Conservation (phyloP, 331 rosid genomes). For the Pyracantha coccinea region DNA sequence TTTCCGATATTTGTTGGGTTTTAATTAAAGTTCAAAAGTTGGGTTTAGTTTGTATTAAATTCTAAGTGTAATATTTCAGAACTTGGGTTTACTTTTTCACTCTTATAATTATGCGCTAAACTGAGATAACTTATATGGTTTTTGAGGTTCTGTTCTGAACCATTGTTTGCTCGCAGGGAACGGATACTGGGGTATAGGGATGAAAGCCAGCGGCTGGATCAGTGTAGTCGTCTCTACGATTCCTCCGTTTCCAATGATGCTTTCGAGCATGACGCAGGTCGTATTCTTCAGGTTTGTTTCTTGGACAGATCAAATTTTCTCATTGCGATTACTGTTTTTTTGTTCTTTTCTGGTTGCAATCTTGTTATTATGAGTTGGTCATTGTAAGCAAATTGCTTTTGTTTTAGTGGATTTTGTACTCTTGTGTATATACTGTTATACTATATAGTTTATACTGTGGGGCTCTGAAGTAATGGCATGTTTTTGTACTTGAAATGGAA, state of each 20-base stretch:
- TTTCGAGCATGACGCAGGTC: slow-evolving; percentile 82
- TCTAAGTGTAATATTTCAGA: not conserved
- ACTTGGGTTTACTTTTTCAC: not conserved
- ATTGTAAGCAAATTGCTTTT: not conserved
- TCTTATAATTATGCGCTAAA: not conserved
- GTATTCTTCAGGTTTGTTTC: slow-evolving; percentile 68
- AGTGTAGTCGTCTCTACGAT: slow-evolving; percentile 86
- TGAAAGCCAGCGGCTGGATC: slow-evolving; percentile 93
- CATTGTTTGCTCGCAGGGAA: slow-evolving; percentile 46
- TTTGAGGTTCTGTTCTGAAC: not conserved
- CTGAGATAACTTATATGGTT: too few species aligned
- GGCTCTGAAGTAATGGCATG: not conserved
- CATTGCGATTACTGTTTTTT: not conserved
- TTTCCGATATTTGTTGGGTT: not conserved
- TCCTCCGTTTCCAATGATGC: slow-evolving; percentile 71
- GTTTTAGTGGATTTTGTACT: slow-evolving; percentile 3
- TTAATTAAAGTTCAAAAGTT: not conserved
- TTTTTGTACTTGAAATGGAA: not conserved
- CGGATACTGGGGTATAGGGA: slow-evolving; percentile 73
- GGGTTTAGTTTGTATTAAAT: not conserved
- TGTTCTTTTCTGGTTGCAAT: not conserved
- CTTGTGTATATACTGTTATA: not conserved
- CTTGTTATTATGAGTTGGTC: not conserved
- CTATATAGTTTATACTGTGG: too few species aligned
- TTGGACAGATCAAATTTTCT: not conserved